Evolutionary conservation across 2,329 filamentous ascomycete species (phyloP), one percentile per base, ranked within the genome.

Genomic region (Sporothrix globosa): DNA sequence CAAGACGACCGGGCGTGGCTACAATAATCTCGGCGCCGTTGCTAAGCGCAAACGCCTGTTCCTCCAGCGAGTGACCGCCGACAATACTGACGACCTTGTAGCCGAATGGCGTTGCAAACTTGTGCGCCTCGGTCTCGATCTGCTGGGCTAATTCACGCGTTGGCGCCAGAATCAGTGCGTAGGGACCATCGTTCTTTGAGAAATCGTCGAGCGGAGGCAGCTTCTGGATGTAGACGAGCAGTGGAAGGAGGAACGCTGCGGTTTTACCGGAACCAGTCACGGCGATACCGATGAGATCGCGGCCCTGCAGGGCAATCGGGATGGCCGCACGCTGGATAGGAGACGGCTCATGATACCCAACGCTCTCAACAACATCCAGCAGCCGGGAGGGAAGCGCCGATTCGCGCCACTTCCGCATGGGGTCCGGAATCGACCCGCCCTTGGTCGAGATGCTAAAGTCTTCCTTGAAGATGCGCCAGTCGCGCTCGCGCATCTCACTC

Each of bases 401-500:
- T 80, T 99, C 96, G 61, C 87, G 78, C 96, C 96, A 99, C 75
- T 86, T 93, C 66, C 96, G 93, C 94, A 99, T 98, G 0, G 96
- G 96, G 76, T 98, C 95, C 0, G 96, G 96, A 70, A 98, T 93
- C 34, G 87, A 86, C 56, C 95, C 95, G 71, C 96, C 96, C 80
- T 97, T 98, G 10, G 93, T 97, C 53, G 91, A 86, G 78, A 99
- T 99, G 76, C 96, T 96, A 82, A 97, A 98, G 80, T 99, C 94
- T 80, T 98, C 96, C 82, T 98, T 99, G 88, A 99, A 97, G 76
- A 99, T 98, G 78, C 96, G 92, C 96, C 96, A 99, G 81, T 99
- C 96, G 79, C 96, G 87, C 81, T 98, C 94, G 73, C 93, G 92
- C 96, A 99, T 99, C 76, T 97, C 92, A 17, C 92, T 89, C 73